Conservation (phyloP, 495 filamentous ascomycete species). For the Aspergillus hancockii region DNA sequence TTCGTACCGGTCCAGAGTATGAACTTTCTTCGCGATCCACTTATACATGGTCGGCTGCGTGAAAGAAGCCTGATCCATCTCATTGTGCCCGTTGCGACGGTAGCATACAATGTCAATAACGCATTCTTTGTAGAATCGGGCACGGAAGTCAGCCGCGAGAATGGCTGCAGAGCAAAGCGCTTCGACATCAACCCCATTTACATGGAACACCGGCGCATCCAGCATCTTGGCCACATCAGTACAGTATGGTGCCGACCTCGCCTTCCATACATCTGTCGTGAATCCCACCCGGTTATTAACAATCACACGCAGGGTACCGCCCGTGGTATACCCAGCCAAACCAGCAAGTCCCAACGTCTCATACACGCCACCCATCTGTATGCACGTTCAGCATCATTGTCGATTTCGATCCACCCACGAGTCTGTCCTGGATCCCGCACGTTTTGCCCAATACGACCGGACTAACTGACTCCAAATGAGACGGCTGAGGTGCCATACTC, state of each 20-base stretch:
- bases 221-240: constrained; percentile 99
- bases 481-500: constrained; percentile 96
- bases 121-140: constrained; percentile 94
- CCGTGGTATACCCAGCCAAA: constrained; percentile 92
- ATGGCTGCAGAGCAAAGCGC: constrained; percentile 98
- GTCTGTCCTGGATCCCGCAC: constrained; percentile 96
- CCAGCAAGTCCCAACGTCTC: constrained; percentile 97
- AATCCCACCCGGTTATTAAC: constrained; percentile 99
- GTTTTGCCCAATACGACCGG: constrained; percentile 97
- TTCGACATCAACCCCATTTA: constrained; percentile 97
- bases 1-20: constrained; percentile 83
- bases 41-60: constrained; percentile 99
- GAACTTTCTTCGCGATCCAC: constrained; percentile 77
- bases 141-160: constrained; percentile 93
- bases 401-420: constrained; percentile 86
- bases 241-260: constrained; percentile 96
- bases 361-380: constrained; percentile 90
- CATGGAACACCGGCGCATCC: constrained; percentile 97
- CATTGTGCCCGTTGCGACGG: constrained; percentile 98
- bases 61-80: constrained; percentile 98
- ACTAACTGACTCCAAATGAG: constrained; percentile 97
- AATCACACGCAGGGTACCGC: constrained; percentile 93
- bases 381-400: constrained; percentile 97
- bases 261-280: constrained; percentile 95
- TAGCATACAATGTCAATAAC: constrained; percentile 99